Evolutionary conservation across 2,329 filamentous ascomycete species (phyloP).

Genomic region (Fusarium kyushuense): DNA sequence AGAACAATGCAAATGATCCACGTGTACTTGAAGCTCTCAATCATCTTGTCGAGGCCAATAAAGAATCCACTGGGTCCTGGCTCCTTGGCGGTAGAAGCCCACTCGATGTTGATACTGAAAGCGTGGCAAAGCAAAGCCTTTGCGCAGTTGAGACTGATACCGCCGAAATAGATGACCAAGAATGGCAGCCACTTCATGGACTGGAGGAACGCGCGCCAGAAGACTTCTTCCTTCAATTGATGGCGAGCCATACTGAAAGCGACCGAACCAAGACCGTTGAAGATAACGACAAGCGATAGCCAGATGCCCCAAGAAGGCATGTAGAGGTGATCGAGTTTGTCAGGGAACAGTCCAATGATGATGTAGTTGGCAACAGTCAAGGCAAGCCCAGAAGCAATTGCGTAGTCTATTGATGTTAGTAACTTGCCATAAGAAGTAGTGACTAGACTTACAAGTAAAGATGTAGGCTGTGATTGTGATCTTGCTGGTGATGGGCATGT

Average conservation of each 20-base stretch:
- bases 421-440: fast-evolving
- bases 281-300: background rate
- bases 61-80: background rate
- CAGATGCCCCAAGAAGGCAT: background rate
- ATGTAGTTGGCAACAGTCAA: background rate
- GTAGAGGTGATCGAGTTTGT: background rate
- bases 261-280: background rate
- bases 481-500: background rate
- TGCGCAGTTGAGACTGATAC: background rate
- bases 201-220: background rate
- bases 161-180: background rate
- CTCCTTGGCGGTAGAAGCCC: background rate
- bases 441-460: background rate
- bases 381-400: background rate
- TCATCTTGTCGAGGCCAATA: background rate
- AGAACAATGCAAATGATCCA: background rate
- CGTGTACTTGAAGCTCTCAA: background rate
- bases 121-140: background rate
- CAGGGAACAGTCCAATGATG: background rate
- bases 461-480: background rate
- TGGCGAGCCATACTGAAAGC: background rate
- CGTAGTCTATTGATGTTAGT: background rate
- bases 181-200: background rate
- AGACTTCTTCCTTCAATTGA: background rate
- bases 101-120: background rate